These are phyloP conservation scores for Cladobotryum protrusum DNA, from an alignment of 2,329 filamentous ascomycete species.

Conservation along the genomic window DNA sequence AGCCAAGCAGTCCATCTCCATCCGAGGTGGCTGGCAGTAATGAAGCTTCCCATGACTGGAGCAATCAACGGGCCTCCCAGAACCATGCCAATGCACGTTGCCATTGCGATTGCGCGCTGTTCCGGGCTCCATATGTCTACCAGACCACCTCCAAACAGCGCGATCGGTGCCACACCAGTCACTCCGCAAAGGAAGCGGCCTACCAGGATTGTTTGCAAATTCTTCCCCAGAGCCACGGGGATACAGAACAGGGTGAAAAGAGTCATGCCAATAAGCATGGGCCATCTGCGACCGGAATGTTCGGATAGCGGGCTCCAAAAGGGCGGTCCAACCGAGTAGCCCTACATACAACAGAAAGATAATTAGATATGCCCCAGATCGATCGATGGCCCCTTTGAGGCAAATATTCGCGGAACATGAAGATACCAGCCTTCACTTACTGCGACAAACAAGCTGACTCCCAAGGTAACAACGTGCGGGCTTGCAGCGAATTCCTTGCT, in stretches of 20 bases:
- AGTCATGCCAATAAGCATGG: conserved; percentile 6
- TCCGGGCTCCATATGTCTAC: conserved; percentile 8
- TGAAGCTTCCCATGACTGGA: conserved; percentile 8
- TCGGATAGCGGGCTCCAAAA: conserved; percentile 55
- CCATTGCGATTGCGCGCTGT: conserved; percentile 8
- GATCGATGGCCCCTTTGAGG: too few relatives aligned
- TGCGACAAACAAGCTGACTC: conserved; percentile 7
- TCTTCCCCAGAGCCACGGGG: conserved; percentile 7
- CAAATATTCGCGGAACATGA: too few relatives aligned
- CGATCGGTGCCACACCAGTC: conserved; percentile 3
- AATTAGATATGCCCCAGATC: neutral
- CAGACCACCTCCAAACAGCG: conserved; percentile 6
- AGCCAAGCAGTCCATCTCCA: conserved; percentile 8
- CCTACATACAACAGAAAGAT: neutral
- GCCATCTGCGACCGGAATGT: conserved; percentile 50
- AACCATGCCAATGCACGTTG: conserved; percentile 6
- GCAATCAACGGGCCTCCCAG: conserved; percentile 4
- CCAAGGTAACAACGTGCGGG: conserved; percentile 6
- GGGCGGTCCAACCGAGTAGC: conserved; percentile 42
- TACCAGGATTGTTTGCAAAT: conserved; percentile 4
- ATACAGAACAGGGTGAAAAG: conserved; percentile 7
- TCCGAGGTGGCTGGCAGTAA: conserved; percentile 5
- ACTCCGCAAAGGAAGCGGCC: conserved; percentile 7
- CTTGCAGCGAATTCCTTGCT: conserved; percentile 5
- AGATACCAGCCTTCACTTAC: neutral